These are phyloP conservation scores for Nitzschia sp. DNA, from an alignment of 108 stramenopile species.

Conservation along the genomic window DNA sequence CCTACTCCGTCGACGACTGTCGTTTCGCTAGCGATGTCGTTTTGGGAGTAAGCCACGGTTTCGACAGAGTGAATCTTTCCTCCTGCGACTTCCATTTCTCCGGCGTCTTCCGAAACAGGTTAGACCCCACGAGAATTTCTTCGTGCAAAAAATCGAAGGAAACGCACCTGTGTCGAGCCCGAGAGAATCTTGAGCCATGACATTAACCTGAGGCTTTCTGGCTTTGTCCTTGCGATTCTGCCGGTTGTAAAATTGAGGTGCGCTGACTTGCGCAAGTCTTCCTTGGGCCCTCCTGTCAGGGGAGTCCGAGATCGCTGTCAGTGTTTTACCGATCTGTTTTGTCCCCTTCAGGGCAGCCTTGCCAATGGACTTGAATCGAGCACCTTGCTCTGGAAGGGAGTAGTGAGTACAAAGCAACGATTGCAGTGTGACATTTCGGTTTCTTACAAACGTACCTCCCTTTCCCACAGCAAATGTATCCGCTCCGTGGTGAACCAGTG, in stretches of 20 bases:
- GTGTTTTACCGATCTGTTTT: slow-evolving; percentile 72
- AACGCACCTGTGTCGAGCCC: slow-evolving; percentile 51
- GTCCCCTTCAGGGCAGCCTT: slow-evolving; percentile 65
- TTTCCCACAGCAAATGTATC: slow-evolving; percentile 17
- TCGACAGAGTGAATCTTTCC: slow-evolving; percentile 53
- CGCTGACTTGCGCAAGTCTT: slow-evolving; percentile 34
- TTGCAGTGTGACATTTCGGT: not conserved
- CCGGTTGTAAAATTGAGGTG: slow-evolving; percentile 32
- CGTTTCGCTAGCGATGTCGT: slow-evolving; percentile 71
- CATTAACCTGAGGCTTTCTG: not conserved
- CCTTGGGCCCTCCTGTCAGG: slow-evolving; percentile 65
- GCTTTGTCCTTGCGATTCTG: slow-evolving; percentile 27
- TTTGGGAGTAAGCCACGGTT: slow-evolving; percentile 34
- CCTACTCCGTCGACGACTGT: slow-evolving; percentile 87
- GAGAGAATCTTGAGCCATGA: slow-evolving; percentile 9
- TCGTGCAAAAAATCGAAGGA: not conserved
- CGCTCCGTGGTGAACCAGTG: slow-evolving; percentile 80
- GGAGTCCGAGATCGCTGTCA: slow-evolving; percentile 65
- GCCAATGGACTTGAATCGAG: slow-evolving; percentile 53
- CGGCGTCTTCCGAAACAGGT: slow-evolving; percentile 14
- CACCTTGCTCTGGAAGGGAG: slow-evolving; percentile 29
- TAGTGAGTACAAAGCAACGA: too few species aligned
- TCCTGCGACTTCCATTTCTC: slow-evolving; percentile 21
- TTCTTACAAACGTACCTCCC: slow-evolving; percentile 34
- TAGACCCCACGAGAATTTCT: not conserved